These are phyloP conservation scores for Purpureocillium takamizusanense DNA, from an alignment of 2,329 filamentous ascomycete genomes.

Conservation along the genomic window DNA sequence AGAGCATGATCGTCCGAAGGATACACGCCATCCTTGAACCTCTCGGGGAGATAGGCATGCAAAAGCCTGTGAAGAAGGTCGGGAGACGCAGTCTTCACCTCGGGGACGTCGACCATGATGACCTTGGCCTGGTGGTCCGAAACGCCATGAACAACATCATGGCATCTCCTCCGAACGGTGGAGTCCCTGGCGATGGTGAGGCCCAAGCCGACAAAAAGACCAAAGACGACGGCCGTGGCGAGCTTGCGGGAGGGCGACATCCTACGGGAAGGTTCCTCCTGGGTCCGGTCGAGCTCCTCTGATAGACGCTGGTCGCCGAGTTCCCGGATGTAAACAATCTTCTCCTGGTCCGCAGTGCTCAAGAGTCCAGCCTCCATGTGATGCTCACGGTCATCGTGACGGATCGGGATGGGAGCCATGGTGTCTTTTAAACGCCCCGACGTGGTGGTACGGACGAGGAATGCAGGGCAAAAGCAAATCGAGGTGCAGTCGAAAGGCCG, in stretches of 20 bases:
- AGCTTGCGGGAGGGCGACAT: slow-evolving; percentile 10
- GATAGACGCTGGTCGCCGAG: not conserved
- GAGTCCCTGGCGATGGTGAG: slow-evolving; percentile 8
- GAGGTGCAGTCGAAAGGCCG: not conserved
- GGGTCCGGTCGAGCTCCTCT: not conserved
- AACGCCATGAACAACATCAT: not conserved
- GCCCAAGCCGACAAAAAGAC: slow-evolving; percentile 16
- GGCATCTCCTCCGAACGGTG: not conserved
- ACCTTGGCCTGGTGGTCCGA: slow-evolving; percentile 2
- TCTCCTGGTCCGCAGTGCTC: slow-evolving; percentile 13
- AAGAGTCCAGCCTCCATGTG: slow-evolving; percentile 14
- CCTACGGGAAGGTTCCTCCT: slow-evolving; percentile 1
- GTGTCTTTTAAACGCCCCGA: not conserved
- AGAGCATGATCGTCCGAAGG: slow-evolving; percentile 54
- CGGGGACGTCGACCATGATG: slow-evolving; percentile 5
- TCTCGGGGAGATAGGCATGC: slow-evolving; percentile 50
- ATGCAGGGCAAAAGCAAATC: not conserved
- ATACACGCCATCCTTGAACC: slow-evolving; percentile 62
- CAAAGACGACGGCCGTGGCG: slow-evolving; percentile 11
- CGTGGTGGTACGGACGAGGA: not conserved
- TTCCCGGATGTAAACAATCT: slow-evolving; percentile 7
- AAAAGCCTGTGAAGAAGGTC: slow-evolving; percentile 58
- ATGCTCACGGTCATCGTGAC: slow-evolving; percentile 3
- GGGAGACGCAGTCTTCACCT: slow-evolving; percentile 47
- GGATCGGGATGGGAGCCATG: slow-evolving; percentile 8